A percentile compares a stretch with the other conserved stretches of the same genome.
These are phyloP conservation scores for Phytophthora sojae DNA, from an alignment of 352 stramenopile genomes.

Conservation along the genomic window DNA sequence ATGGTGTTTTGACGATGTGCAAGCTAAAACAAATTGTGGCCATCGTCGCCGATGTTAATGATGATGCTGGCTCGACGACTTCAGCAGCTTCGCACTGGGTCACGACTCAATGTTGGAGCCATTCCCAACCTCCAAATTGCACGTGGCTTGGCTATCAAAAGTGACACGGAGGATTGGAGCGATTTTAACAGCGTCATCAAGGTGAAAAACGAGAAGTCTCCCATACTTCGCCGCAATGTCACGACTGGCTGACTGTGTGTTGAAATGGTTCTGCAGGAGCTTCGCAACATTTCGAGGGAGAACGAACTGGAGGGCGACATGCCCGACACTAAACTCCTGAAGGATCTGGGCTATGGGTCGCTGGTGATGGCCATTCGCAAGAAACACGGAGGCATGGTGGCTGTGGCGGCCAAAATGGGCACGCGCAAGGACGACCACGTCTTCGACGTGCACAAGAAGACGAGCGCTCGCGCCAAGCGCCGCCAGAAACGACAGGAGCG, in stretches of 20 bases:
- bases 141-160: slow-evolving; percentile 19
- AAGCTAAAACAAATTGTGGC: slow-evolving; percentile 16
- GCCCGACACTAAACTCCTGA: slow-evolving; percentile 78
- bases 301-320: slow-evolving; percentile 50
- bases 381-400: slow-evolving; percentile 80
- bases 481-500: slow-evolving; percentile 62
- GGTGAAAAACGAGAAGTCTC: slow-evolving; percentile 40
- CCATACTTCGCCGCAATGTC: slow-evolving; percentile 1
- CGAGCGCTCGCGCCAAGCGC: slow-evolving; percentile 67
- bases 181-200: slow-evolving; percentile 72
- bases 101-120: slow-evolving; percentile 6
- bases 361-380: slow-evolving; percentile 83
- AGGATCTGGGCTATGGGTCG: slow-evolving; percentile 65
- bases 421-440: slow-evolving; percentile 41
- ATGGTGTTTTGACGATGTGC: slow-evolving; percentile 7
- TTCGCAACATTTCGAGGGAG: slow-evolving; percentile 65
- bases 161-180: slow-evolving; percentile 48
- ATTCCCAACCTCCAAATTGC: background rate
- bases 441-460: slow-evolving; percentile 76
- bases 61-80: slow-evolving; percentile 32
- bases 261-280: slow-evolving; percentile 44
- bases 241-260: background rate
- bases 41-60: slow-evolving; percentile 8
- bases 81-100: slow-evolving; percentile 4
- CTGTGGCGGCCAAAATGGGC: slow-evolving; percentile 67